Evolutionary conservation across 495 filamentous ascomycete genomes (phyloP).

Genomic region (Annulohypoxylon bovei): DNA sequence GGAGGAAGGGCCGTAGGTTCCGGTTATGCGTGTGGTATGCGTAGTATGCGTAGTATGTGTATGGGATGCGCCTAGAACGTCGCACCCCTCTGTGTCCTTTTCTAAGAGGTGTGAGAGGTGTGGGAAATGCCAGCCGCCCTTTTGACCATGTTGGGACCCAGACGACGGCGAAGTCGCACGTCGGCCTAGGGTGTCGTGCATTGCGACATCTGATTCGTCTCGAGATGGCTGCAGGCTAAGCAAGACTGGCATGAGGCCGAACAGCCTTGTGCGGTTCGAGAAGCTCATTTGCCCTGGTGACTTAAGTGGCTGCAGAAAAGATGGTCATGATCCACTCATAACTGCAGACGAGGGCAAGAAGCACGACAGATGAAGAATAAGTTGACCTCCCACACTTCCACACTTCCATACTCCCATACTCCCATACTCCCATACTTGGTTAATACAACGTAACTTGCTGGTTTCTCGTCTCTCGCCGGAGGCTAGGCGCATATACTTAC

Average conservation of each 20-base stretch:
- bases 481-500: conserved; percentile 12
- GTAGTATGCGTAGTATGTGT: not conserved
- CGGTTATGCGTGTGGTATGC: not conserved
- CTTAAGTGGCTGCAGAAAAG: conserved; percentile 44
- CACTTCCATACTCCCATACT: not conserved
- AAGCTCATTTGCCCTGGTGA: conserved; percentile 51
- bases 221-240: conserved; percentile 34
- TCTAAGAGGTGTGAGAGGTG: conserved; percentile 18
- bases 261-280: conserved; percentile 48
- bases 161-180: conserved; percentile 33
- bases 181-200: conserved; percentile 35
- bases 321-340: conserved; percentile 39
- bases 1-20: conserved; percentile 28
- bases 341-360: conserved; percentile 35
- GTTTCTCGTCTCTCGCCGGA: conserved; percentile 21
- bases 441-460: conserved; percentile 40
- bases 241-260: conserved; percentile 44
- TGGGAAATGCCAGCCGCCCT: conserved; percentile 17
- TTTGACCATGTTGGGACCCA: conserved; percentile 31
- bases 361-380: conserved; percentile 39
- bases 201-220: conserved; percentile 43
- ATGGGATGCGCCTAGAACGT: conserved; percentile 18
- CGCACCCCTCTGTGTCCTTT: not conserved
- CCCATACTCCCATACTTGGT: not conserved
- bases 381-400: conserved; percentile 14